Conservation (phyloP, 164 flowering plant genomes). For the Aristolochia contorta region DNA sequence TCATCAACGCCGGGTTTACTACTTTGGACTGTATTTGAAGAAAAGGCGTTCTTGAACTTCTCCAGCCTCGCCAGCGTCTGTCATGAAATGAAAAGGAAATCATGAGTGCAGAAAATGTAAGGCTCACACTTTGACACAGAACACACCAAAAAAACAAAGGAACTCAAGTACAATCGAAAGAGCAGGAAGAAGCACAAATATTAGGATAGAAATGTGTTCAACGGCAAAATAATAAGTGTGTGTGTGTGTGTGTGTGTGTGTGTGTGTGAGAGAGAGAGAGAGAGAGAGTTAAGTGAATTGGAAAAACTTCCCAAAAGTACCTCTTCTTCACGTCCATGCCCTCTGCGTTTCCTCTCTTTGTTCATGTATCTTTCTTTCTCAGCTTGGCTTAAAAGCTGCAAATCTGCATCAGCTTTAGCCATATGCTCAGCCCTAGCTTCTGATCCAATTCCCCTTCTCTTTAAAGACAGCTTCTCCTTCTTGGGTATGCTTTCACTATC, state of each 20-base stretch:
- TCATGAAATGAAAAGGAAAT: not conserved
- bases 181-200: too few species aligned
- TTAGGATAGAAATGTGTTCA: too few species aligned
- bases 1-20: conserved; percentile 21
- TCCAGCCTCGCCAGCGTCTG: conserved; percentile 78
- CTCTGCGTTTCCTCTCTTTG: conserved; percentile 78
- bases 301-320: conserved; percentile 18
- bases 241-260: too few species aligned
- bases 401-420: conserved; percentile 69
- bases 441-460: conserved; percentile 87
- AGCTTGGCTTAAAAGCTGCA: conserved; percentile 54
- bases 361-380: conserved; percentile 66
- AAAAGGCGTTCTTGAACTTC: conserved; percentile 39
- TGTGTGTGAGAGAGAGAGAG: too few species aligned
- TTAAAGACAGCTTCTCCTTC: conserved; percentile 57
- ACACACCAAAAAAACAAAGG: too few species aligned
- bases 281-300: too few species aligned
- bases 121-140: not conserved
- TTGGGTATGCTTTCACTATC: conserved; percentile 30
- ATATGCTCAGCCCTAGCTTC: conserved; percentile 79
- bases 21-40: conserved; percentile 16
- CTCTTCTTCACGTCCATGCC: conserved; percentile 87
- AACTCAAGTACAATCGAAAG: too few species aligned
- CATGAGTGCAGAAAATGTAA: not conserved
- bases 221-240: too few species aligned